phyloP scores from a whole-genome alignment of 306 rosid genomes.

The Herpetospermum pedunculosum region DNA sequence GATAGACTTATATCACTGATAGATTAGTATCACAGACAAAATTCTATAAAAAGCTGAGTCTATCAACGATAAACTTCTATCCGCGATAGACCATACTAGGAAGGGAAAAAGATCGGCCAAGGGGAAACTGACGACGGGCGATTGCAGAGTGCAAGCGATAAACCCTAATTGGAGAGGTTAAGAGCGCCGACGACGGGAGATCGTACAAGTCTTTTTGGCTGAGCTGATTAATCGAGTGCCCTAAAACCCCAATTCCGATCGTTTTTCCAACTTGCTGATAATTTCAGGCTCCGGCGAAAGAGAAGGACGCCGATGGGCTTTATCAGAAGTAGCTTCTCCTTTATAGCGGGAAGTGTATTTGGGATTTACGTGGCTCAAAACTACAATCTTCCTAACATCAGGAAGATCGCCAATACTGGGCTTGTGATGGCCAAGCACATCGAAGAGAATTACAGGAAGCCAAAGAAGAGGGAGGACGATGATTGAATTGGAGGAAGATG shows the following conservation, averaged over 20 bases:
- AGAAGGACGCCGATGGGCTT: conserved; percentile 21
- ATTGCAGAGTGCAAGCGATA: neutral
- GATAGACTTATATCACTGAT: too few relatives aligned
- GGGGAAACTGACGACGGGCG: neutral
- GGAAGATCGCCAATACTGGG: conserved; percentile 24
- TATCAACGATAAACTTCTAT: too few relatives aligned
- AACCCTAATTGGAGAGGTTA: neutral
- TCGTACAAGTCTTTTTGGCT: neutral
- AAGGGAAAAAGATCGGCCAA: neutral
- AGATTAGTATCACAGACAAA: too few relatives aligned
- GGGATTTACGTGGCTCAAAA: conserved; percentile 40
- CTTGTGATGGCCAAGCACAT: conserved; percentile 23
- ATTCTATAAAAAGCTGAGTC: too few relatives aligned
- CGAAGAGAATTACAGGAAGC: conserved; percentile 38
- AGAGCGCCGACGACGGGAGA: neutral
- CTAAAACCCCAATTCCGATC: neutral
- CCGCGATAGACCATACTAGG: too few relatives aligned
- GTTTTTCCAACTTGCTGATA: neutral
- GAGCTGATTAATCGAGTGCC: neutral
- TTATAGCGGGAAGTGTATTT: conserved; percentile 16
- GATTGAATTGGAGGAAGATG: neutral
- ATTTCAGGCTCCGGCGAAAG: neutral
- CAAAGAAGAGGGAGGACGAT: conserved; percentile 28
- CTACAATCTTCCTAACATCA: conserved; percentile 31
- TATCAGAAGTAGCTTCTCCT: conserved; percentile 24